Conservation (phyloP, 352 stramenopile genomes). For the Phytophthora pistaciae region DNA sequence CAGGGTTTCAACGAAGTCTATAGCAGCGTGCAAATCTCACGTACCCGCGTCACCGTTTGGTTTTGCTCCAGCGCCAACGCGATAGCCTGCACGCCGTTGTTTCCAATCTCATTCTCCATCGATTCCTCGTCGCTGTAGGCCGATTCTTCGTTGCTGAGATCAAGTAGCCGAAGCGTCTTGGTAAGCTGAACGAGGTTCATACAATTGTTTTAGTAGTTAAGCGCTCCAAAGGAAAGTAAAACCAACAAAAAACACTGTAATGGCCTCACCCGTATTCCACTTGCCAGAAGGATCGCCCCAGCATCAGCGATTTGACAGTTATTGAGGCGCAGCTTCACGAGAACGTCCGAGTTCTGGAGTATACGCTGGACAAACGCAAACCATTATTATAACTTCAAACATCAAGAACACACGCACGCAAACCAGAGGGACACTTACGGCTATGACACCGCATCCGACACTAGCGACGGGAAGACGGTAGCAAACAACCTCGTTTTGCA, state of each 20-base stretch:
- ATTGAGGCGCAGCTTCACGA: slow-evolving; percentile 43
- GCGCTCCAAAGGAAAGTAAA: background rate
- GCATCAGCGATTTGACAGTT: slow-evolving; percentile 56
- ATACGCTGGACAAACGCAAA: slow-evolving; percentile 23
- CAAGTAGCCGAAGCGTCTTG: slow-evolving; percentile 29
- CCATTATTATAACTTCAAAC: background rate
- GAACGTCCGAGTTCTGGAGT: slow-evolving; percentile 11
- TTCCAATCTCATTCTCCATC: slow-evolving; percentile 50
- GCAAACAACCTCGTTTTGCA: slow-evolving; percentile 11
- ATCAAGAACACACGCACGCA: background rate
- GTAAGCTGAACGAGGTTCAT: slow-evolving; percentile 12
- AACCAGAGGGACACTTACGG: slow-evolving; percentile 10
- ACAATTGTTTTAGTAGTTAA: background rate
- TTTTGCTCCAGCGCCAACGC: slow-evolving; percentile 46
- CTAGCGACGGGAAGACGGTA: slow-evolving; percentile 27
- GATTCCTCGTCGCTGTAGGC: slow-evolving; percentile 16
- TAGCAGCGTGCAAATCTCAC: background rate
- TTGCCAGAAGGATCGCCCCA: slow-evolving; percentile 54
- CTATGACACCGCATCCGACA: slow-evolving; percentile 31
- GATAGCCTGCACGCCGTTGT: slow-evolving; percentile 30
- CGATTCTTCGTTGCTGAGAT: slow-evolving; percentile 51
- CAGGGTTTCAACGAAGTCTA: background rate
- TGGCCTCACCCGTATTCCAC: slow-evolving; percentile 39
- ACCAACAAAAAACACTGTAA: background rate
- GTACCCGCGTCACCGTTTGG: slow-evolving; percentile 31